Evolutionary conservation across 1,139 yeast species (phyloP).

Genomic region (Zygoascus meyerae): DNA sequence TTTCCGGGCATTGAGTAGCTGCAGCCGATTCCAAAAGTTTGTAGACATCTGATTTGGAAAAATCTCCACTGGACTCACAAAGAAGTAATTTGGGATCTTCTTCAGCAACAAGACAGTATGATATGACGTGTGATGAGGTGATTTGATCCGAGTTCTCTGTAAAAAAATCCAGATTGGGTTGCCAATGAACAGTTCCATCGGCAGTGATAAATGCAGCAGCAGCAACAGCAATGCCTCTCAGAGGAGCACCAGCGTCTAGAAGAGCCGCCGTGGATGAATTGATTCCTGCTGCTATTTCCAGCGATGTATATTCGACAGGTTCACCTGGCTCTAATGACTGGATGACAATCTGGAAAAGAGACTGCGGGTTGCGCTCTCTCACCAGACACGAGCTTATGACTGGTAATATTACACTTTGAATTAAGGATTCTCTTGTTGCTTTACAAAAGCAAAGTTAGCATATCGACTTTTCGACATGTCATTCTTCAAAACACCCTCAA

Average conservation of each 20-base stretch:
- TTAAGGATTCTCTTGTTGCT: slow-evolving; percentile 66
- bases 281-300: slow-evolving; percentile 65
- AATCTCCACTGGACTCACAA: slow-evolving; percentile 68
- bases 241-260: slow-evolving; percentile 70
- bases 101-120: slow-evolving; percentile 51
- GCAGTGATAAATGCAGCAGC: slow-evolving; percentile 41
- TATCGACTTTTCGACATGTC: background rate
- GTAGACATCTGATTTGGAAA: slow-evolving; percentile 51
- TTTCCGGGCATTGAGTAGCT: slow-evolving; percentile 41
- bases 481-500: background rate
- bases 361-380: slow-evolving; percentile 71
- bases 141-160: slow-evolving; percentile 36
- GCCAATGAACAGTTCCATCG: slow-evolving; percentile 35
- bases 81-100: slow-evolving; percentile 51
- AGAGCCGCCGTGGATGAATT: slow-evolving; percentile 71
- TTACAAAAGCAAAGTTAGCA: background rate
- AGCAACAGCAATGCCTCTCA: slow-evolving; percentile 57
- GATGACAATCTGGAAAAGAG: slow-evolving; percentile 77
- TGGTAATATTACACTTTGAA: slow-evolving; percentile 66
- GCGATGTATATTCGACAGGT: slow-evolving; percentile 23
- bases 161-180: slow-evolving; percentile 37
- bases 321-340: slow-evolving; percentile 68
- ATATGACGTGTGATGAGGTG: slow-evolving; percentile 52
- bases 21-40: slow-evolving; percentile 35
- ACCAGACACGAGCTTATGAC: slow-evolving; percentile 58